These are phyloP conservation scores for Sphaerulina vaccinii DNA, from an alignment of 2,329 filamentous ascomycete genomes.

Conservation along the genomic window DNA sequence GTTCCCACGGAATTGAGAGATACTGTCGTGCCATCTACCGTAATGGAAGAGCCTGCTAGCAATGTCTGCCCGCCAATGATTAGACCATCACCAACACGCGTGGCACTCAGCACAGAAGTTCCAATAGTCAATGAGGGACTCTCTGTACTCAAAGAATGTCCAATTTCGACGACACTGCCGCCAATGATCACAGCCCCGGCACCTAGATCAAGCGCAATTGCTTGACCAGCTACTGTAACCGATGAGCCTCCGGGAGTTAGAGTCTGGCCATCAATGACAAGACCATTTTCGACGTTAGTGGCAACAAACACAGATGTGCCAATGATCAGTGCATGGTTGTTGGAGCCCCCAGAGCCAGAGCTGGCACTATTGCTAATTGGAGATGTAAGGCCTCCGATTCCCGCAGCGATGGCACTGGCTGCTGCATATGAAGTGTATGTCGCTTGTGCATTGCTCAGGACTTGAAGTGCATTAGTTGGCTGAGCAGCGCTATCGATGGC, in stretches of 20 bases:
- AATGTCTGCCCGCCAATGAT: no score
- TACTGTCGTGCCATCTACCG: slow-evolving; percentile 36
- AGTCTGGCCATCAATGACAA: slow-evolving; percentile 33
- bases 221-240: slow-evolving; percentile 39
- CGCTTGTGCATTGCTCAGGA: slow-evolving; percentile 17
- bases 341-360: slow-evolving; percentile 7
- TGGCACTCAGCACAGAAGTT: no score
- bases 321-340: slow-evolving; percentile 22
- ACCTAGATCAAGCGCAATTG: slow-evolving; percentile 35
- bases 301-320: slow-evolving; percentile 25
- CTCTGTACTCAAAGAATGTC: no score
- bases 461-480: slow-evolving; percentile 25
- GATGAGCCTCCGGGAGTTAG: slow-evolving; percentile 30
- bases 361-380: background rate
- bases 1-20: slow-evolving; percentile 38
- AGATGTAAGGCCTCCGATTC: no score
- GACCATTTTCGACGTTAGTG: slow-evolving; percentile 15
- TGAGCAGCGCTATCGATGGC: slow-evolving; percentile 16
- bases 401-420: slow-evolving; percentile 17
- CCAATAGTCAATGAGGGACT: no score
- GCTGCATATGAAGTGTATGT: slow-evolving; percentile 7
- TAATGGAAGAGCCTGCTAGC: no score
- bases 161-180: slow-evolving; percentile 22
- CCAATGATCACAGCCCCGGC: slow-evolving; percentile 40
- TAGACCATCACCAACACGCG: no score